phyloP scores from a whole-genome alignment of 257 asterid species.

The Cordia subcordata region DNA sequence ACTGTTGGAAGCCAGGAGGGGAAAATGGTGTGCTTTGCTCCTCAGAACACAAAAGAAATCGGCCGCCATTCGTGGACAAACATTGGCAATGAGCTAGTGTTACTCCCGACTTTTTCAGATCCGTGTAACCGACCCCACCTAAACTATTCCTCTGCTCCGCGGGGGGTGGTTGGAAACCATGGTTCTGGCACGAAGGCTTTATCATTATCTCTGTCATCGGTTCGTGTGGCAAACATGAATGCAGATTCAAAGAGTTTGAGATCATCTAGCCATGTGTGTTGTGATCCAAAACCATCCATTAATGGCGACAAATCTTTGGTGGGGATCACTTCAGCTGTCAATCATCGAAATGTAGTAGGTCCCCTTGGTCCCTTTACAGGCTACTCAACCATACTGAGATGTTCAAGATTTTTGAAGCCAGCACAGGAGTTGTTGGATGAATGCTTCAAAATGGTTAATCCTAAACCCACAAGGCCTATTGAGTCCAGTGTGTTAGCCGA shows the following conservation, averaged over 20 bases:
- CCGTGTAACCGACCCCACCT: constrained; percentile 15
- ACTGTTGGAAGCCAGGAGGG: constrained; percentile 18
- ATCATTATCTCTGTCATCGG: constrained; percentile 52
- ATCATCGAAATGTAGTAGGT: constrained; percentile 39
- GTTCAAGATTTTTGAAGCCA: constrained; percentile 55
- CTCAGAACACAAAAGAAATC: constrained; percentile 16
- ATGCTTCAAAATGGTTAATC: constrained; percentile 32
- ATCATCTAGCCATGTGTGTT: constrained; percentile 12
- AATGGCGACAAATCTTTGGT: constrained; percentile 10
- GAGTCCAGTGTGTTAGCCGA: constrained; percentile 12
- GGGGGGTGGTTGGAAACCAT: constrained; percentile 12
- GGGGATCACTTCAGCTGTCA: constrained; percentile 16
- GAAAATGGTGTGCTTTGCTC: constrained; percentile 22
- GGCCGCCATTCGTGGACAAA: constrained; percentile 23
- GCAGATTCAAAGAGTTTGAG: constrained; percentile 13
- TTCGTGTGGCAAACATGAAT: constrained; percentile 30
- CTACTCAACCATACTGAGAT: constrained; percentile 56
- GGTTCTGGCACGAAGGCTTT: constrained; percentile 40
- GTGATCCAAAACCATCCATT: constrained; percentile 12
- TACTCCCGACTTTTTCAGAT: constrained; percentile 31
- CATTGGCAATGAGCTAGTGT: constrained; percentile 25
- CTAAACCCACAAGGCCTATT: constrained; percentile 10
- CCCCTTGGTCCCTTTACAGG: constrained; percentile 89
- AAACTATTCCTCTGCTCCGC: constrained; percentile 9
- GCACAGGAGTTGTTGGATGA: constrained; percentile 62